phyloP scores from a whole-genome alignment of 495 filamentous ascomycete species.

The Aspergillus asperescens region DNA sequence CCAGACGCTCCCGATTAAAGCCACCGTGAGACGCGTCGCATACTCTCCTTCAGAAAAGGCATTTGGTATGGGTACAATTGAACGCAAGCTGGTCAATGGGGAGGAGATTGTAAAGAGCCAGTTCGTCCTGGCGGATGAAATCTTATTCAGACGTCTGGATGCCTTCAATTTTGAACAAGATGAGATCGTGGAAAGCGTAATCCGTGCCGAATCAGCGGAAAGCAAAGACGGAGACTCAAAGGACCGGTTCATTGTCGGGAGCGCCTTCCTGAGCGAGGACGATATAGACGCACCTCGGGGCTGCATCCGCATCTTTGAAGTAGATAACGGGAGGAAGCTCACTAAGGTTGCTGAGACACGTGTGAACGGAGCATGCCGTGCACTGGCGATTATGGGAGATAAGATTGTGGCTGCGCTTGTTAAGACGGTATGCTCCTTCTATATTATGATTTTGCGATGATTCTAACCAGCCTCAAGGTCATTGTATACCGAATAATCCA shows the following conservation, averaged over 20 bases:
- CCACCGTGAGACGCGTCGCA: slow-evolving; percentile 81
- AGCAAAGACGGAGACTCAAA: slow-evolving; percentile 48
- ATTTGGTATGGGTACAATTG: slow-evolving; percentile 83
- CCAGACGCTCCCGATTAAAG: slow-evolving; percentile 65
- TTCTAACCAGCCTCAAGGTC: slow-evolving; percentile 32
- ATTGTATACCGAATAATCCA: slow-evolving; percentile 54
- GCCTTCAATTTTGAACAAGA: slow-evolving; percentile 48
- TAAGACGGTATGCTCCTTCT: slow-evolving; percentile 61
- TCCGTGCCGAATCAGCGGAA: slow-evolving; percentile 67
- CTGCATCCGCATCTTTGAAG: slow-evolving; percentile 77
- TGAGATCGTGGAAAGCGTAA: slow-evolving; percentile 81
- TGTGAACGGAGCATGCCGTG: slow-evolving; percentile 72
- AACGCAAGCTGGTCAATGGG: slow-evolving; percentile 51
- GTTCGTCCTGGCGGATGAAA: slow-evolving; percentile 59
- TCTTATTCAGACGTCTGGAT: slow-evolving; percentile 51
- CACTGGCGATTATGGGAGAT: slow-evolving; percentile 65
- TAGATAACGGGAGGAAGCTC: slow-evolving; percentile 66
- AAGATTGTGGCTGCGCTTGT: slow-evolving; percentile 79
- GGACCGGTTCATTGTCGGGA: slow-evolving; percentile 87
- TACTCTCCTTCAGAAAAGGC: slow-evolving; percentile 75
- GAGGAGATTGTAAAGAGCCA: slow-evolving; percentile 54
- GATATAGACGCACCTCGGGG: slow-evolving; percentile 53
- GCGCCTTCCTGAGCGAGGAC: slow-evolving; percentile 65
- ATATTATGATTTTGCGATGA: not conserved
- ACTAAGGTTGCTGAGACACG: slow-evolving; percentile 58